phyloP scores from a whole-genome alignment of 1,284 basidiomycete species.

The Melampsora larici-populina region DNA sequence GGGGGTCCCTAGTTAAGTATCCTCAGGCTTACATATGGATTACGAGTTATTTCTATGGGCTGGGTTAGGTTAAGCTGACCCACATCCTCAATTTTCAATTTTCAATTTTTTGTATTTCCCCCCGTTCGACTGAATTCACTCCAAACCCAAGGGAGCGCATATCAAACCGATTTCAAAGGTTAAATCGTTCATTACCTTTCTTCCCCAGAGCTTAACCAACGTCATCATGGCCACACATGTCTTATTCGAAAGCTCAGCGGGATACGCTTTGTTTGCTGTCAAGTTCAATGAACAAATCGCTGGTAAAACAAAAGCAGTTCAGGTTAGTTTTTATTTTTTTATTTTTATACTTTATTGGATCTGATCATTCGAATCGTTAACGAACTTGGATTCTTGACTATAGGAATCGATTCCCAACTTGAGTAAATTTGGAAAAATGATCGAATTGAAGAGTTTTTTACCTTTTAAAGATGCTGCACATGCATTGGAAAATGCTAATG shows the following conservation, averaged over 20 bases:
- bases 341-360: background rate
- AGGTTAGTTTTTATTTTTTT: constrained; percentile 56
- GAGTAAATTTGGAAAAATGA: constrained; percentile 90
- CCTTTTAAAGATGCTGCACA: constrained; percentile 95
- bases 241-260: constrained; percentile 91
- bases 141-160: too few relatives aligned
- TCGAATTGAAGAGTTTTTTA: constrained; percentile 82
- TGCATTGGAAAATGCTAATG: constrained; percentile 93
- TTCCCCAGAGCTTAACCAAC: too few relatives aligned
- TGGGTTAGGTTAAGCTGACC: too few relatives aligned
- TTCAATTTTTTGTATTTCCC: too few relatives aligned
- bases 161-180: too few relatives aligned
- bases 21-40: too few relatives aligned
- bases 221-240: constrained; percentile 61
- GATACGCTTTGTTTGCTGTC: constrained; percentile 90
- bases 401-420: constrained; percentile 70
- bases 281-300: constrained; percentile 87
- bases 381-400: constrained; percentile 36
- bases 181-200: too few relatives aligned
- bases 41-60: too few relatives aligned
- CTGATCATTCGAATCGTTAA: constrained; percentile 49
- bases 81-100: too few relatives aligned
- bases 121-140: too few relatives aligned
- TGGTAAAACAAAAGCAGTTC: constrained; percentile 73
- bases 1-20: too few relatives aligned